Evolutionary conservation across 345 rosid species (phyloP), one percentile per base, ranked within the genome.

Genomic region (Pelargonium nanum): DNA sequence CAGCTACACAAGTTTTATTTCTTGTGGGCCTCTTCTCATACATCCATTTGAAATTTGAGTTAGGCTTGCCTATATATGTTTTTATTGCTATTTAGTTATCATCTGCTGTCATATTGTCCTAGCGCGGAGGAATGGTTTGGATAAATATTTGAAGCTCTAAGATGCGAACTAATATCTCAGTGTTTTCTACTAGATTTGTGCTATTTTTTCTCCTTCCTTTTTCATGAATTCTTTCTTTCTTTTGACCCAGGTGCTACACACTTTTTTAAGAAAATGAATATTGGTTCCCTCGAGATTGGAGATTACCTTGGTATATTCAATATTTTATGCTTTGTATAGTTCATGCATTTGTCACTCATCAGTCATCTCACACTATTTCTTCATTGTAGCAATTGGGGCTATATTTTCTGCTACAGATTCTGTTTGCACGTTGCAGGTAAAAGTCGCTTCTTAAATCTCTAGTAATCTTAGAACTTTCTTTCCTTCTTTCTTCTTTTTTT

Each of bases 371-470:
- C 58, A 52, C 40, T 20, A 19, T 72, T 9, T 13, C 55, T 65
- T 52, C 28, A 60, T 62, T 77, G 72, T 69, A 93, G 99, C 99
- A 66, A 89, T 89, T 65, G 99, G 99, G 67, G 96, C 91, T 48
- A 93, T 93, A 77, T 89, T 93, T 74, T 83, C 99, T 66, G 99
- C 97, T 32, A 93, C 99, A 2, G 99, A 93, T 72, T 93, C 99
- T 67, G 99, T 93, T 68, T 89, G 98, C 78, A 92, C 98, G 34
- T 78, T 92, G 76, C 98, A 92, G 85, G 98, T 85, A 80, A 55
- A 68, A 26, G 56, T 65, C 20, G 20, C 57, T 22, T 1, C 20
- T 9, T 10, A 23, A 56, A 67, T 58, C 52, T 50, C n/a, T n/a
- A n/a, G 4, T 64, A 34, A 30, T 24, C 53, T 56, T 66, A 22